A percentile compares a stretch with the other conserved stretches of the same genome.
Conservation (phyloP, 805 yeast species). For the Cyberlindnera maclurae region DNA sequence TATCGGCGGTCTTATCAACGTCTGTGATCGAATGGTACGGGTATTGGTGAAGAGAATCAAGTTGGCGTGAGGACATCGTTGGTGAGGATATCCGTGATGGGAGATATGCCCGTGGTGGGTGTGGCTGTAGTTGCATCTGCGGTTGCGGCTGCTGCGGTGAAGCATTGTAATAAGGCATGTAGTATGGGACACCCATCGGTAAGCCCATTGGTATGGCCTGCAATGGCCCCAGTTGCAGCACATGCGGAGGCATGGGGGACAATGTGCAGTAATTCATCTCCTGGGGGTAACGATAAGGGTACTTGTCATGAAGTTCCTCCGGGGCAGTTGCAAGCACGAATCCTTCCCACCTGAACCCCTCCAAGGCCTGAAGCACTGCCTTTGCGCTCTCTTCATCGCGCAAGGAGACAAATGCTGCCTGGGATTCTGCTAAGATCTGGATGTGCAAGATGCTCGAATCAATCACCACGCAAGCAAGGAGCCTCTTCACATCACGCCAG, state of each 20-base stretch:
- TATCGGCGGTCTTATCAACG: constrained; percentile 21
- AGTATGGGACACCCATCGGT: background rate
- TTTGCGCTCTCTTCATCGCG: constrained; percentile 8
- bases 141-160: background rate
- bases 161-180: background rate
- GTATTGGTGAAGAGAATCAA: constrained; percentile 17
- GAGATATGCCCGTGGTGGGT: background rate
- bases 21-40: constrained; percentile 20
- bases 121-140: background rate
- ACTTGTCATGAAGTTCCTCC: too few species aligned
- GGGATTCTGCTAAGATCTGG: constrained; percentile 9
- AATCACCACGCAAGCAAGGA: constrained; percentile 12
- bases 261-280: background rate
- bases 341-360: constrained; percentile 17
- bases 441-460: constrained; percentile 18
- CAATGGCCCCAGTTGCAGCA: too few species aligned
- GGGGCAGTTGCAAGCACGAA: constrained; percentile 7
- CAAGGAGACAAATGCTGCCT: constrained; percentile 10
- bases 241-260: too few species aligned
- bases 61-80: constrained; percentile 14
- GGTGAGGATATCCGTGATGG: constrained; percentile 5
- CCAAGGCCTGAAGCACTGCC: constrained; percentile 5
- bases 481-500: constrained; percentile 20
- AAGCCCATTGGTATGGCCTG: background rate
- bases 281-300: background rate